A percentile compares a stretch with the other conserved stretches of the same genome.
Conservation (phyloP, 495 filamentous ascomycete genomes). For the Neurospora sp. region DNA sequence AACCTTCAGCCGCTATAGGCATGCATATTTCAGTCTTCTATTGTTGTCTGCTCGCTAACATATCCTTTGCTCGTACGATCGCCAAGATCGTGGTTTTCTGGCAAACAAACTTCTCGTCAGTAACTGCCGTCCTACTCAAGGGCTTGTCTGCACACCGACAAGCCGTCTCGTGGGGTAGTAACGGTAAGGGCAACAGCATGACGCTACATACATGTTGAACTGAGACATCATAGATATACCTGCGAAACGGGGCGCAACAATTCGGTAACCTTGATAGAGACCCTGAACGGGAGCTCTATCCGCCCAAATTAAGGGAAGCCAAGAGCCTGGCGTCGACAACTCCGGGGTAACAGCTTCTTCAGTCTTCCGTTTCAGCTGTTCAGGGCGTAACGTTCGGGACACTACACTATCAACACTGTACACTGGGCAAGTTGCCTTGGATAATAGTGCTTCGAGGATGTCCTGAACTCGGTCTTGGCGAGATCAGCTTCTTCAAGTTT, state of each 20-base stretch:
- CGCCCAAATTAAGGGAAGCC: background rate
- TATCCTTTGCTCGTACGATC: background rate
- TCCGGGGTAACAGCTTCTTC: background rate
- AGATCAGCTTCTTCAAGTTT: background rate
- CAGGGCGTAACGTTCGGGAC: background rate
- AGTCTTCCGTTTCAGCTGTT: background rate
- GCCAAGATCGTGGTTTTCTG: background rate
- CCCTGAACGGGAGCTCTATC: background rate
- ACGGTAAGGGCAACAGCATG: background rate
- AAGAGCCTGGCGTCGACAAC: background rate
- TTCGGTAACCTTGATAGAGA: background rate
- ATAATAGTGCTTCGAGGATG: background rate
- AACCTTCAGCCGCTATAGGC: background rate
- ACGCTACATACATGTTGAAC: background rate
- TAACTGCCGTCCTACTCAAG: background rate
- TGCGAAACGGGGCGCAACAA: background rate
- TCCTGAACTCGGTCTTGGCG: background rate
- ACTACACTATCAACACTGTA: background rate
- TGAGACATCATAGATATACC: background rate
- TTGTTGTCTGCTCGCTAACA: background rate
- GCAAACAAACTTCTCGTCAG: background rate
- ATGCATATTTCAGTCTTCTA: background rate
- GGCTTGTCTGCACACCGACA: background rate
- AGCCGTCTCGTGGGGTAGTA: background rate
- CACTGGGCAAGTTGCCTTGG: background rate